A percentile compares a stretch with the other conserved stretches of the same genome.
Conservation (phyloP, 129 eudicot genomes). For the Helianthus tuberosus region DNA sequence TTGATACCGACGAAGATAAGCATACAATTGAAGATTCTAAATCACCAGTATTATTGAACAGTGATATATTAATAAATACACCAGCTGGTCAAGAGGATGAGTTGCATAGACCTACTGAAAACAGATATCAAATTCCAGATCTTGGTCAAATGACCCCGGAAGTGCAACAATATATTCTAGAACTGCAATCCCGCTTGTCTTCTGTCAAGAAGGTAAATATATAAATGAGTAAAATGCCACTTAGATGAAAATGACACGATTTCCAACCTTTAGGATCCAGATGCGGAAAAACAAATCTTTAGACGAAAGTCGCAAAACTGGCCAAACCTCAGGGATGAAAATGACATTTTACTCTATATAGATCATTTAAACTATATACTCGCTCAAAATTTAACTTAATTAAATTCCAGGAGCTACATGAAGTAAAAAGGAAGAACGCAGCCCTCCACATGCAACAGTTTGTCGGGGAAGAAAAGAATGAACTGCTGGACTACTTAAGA, state of each 20-base stretch:
- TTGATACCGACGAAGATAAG: constrained; percentile 69
- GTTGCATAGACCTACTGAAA: constrained; percentile 38
- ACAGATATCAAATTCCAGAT: constrained; percentile 48
- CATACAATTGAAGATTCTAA: constrained; percentile 48
- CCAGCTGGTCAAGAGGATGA: constrained; percentile 43
- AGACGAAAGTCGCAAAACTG: too few relatives aligned
- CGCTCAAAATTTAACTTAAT: background rate
- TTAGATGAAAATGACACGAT: too few relatives aligned
- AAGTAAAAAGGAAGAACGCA: constrained; percentile 86
- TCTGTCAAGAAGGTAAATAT: constrained; percentile 75
- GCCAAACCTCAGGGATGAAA: too few relatives aligned
- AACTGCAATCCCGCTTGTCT: constrained; percentile 79
- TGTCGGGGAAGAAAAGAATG: constrained; percentile 98
- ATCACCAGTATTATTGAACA: constrained; percentile 46
- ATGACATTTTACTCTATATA: too few relatives aligned
- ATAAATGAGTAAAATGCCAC: background rate
- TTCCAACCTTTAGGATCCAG: too few relatives aligned
- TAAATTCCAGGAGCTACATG: constrained; percentile 68
- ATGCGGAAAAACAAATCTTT: too few relatives aligned
- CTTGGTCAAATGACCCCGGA: constrained; percentile 77
- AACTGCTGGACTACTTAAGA: constrained; percentile 81
- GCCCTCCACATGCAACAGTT: constrained; percentile 99
- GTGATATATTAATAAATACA: constrained; percentile 26
- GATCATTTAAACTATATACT: background rate
- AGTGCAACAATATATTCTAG: constrained; percentile 58